These are phyloP conservation scores for Saccharum spontaneum DNA, from an alignment of 176 grass and related monocot species.

Conservation along the genomic window DNA sequence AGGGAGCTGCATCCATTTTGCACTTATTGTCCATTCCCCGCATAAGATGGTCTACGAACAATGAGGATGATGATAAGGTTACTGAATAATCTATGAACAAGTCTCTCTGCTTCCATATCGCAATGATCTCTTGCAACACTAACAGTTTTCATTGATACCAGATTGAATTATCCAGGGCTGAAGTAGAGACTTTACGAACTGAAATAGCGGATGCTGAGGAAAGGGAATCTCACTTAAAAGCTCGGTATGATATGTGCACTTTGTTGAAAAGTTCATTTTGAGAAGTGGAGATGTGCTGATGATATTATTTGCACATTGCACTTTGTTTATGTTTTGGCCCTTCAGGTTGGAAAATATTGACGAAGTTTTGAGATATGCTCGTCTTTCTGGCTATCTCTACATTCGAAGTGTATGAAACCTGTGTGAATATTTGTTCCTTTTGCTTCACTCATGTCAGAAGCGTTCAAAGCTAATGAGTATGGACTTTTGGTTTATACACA, in stretches of 20 bases:
- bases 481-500: constrained; percentile 18
- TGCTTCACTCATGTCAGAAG: neutral
- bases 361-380: constrained; percentile 73
- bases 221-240: constrained; percentile 83
- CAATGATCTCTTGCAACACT: neutral
- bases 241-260: constrained; percentile 57
- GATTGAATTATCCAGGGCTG: constrained; percentile 74
- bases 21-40: constrained; percentile 71
- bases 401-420: constrained; percentile 72
- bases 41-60: constrained; percentile 64
- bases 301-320: neutral
- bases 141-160: constrained; percentile 25
- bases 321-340: neutral
- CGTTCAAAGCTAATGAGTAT: neutral
- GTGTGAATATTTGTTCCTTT: neutral
- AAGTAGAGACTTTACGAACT: constrained; percentile 68
- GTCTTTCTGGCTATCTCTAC: constrained; percentile 80
- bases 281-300: neutral
- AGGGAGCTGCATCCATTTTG: constrained; percentile 75
- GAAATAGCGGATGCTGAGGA: constrained; percentile 80
- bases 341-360: constrained; percentile 85
- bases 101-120: neutral
- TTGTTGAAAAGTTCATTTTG: neutral
- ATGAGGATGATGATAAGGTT: constrained; percentile 87
- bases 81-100: neutral